Conservation (phyloP, 2,329 filamentous ascomycete species). For the Phialophora tarda region DNA sequence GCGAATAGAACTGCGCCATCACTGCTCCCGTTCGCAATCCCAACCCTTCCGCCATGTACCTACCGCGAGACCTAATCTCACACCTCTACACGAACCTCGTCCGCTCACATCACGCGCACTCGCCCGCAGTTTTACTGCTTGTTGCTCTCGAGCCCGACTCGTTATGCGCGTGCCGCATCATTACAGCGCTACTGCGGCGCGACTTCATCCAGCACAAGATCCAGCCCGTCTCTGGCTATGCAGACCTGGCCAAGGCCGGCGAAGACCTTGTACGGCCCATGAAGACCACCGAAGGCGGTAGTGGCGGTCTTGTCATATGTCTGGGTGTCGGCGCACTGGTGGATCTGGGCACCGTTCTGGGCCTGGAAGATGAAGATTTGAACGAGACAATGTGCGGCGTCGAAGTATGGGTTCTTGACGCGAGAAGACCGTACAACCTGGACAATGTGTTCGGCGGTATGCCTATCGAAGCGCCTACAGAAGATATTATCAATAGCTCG, state of each 20-base stretch:
- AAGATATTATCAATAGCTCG: constrained; percentile 50
- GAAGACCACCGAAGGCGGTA: constrained; percentile 82
- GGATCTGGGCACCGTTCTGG: constrained; percentile 79
- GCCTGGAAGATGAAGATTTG: constrained; percentile 68
- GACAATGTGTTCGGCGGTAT: constrained; percentile 84
- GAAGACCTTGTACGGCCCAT: constrained; percentile 80
- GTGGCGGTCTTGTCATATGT: constrained; percentile 87
- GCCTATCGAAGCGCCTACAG: constrained; percentile 50
- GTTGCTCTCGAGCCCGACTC: constrained; percentile 88
- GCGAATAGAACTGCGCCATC: constrained; percentile 6
- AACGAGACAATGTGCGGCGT: constrained; percentile 42
- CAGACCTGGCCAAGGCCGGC: constrained; percentile 80
- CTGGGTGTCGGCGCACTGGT: constrained; percentile 91
- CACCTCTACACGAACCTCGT: constrained; percentile 91
- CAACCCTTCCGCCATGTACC: constrained; percentile 71
- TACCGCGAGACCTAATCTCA: constrained; percentile 85
- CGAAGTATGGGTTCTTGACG: constrained; percentile 83
- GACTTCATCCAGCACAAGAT: constrained; percentile 99
- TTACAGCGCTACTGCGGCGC: constrained; percentile 90
- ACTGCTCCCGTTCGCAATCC: constrained; percentile 13
- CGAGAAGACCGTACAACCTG: constrained; percentile 91
- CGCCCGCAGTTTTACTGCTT: constrained; percentile 87
- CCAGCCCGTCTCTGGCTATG: constrained; percentile 90
- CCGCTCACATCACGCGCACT: constrained; percentile 83
- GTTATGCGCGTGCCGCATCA: constrained; percentile 91